Conservation (phyloP, 2,329 filamentous ascomycete species). For the Pseudocercospora musae region DNA sequence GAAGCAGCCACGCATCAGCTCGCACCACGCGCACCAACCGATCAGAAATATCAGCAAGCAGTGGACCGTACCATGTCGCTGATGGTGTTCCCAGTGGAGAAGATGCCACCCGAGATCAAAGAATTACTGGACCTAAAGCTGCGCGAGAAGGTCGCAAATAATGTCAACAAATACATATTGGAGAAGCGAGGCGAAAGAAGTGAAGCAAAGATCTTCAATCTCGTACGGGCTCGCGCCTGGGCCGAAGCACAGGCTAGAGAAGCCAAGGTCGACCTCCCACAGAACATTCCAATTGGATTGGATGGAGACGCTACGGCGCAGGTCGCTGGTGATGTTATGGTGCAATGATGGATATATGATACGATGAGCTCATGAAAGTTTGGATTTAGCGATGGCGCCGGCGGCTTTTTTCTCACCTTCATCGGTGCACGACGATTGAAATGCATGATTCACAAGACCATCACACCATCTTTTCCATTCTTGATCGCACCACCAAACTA, state of each 20-base stretch:
- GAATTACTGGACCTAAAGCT: constrained; percentile 75
- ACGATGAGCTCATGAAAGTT: constrained; percentile 8
- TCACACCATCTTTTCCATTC: background rate
- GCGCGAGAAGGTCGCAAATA: constrained; percentile 76
- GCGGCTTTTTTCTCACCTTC: constrained; percentile 6
- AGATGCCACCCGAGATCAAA: constrained; percentile 70
- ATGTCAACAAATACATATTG: constrained; percentile 86
- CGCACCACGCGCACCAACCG: constrained; percentile 79
- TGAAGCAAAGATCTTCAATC: constrained; percentile 76
- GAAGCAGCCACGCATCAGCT: constrained; percentile 85
- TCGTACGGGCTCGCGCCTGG: constrained; percentile 82
- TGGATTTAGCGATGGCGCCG: constrained; percentile 27
- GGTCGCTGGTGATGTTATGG: constrained; percentile 24
- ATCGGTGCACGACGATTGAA: constrained; percentile 4
- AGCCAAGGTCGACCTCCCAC: constrained; percentile 42
- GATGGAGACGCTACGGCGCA: constrained; percentile 28
- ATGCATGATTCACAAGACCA: background rate
- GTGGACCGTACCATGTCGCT: constrained; percentile 91
- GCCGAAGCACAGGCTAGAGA: constrained; percentile 63
- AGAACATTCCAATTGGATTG: constrained; percentile 41
- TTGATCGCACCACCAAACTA: background rate
- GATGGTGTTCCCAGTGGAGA: constrained; percentile 80
- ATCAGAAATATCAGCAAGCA: constrained; percentile 76
- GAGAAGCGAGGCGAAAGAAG: constrained; percentile 66
- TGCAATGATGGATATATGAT: constrained; percentile 13